A percentile compares a stretch with the other conserved stretches of the same genome.
Evolutionary conservation across 2,329 filamentous ascomycete genomes (phyloP).

Genomic region (Sporothrix brasiliensis): DNA sequence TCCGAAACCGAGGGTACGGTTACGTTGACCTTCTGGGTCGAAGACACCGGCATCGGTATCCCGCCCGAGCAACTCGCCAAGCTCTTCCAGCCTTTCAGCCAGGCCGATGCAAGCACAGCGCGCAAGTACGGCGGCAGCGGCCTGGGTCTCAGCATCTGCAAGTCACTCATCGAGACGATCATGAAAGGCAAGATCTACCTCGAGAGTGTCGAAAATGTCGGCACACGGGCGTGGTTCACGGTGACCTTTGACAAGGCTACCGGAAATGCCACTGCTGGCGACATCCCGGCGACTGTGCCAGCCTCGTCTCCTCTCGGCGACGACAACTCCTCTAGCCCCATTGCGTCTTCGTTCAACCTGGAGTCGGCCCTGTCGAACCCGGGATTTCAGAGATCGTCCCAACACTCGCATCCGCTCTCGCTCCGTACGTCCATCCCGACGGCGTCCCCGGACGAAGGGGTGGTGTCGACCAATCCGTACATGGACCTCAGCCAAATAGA

Average conservation of each 20-base stretch:
- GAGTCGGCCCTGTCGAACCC: slow-evolving; percentile 21
- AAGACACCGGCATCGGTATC: slow-evolving; percentile 90
- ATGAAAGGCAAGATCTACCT: slow-evolving; percentile 85
- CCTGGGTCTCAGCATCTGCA: slow-evolving; percentile 89
- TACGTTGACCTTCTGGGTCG: slow-evolving; percentile 80
- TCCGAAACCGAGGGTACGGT: slow-evolving; percentile 70
- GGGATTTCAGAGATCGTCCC: slow-evolving; percentile 6
- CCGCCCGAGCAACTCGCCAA: slow-evolving; percentile 79
- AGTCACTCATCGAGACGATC: slow-evolving; percentile 88
- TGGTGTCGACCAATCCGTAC: slow-evolving; percentile 47
- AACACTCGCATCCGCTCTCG: slow-evolving; percentile 28
- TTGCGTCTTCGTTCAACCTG: slow-evolving; percentile 42
- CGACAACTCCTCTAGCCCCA: slow-evolving; percentile 24
- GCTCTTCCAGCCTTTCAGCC: slow-evolving; percentile 88
- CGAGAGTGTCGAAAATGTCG: slow-evolving; percentile 71
- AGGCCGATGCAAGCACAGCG: slow-evolving; percentile 87
- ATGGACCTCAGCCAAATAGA: slow-evolving; percentile 73
- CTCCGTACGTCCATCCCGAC: slow-evolving; percentile 24
- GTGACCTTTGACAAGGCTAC: slow-evolving; percentile 80
- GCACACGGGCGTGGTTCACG: slow-evolving; percentile 76
- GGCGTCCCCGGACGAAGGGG: slow-evolving; percentile 23
- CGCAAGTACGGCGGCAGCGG: slow-evolving; percentile 91
- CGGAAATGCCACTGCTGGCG: slow-evolving; percentile 9
- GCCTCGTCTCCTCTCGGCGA: slow-evolving; percentile 27
- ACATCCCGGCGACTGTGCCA: slow-evolving; percentile 26